phyloP scores from a whole-genome alignment of 164 flowering plant species.

The Vitis rupestris region DNA sequence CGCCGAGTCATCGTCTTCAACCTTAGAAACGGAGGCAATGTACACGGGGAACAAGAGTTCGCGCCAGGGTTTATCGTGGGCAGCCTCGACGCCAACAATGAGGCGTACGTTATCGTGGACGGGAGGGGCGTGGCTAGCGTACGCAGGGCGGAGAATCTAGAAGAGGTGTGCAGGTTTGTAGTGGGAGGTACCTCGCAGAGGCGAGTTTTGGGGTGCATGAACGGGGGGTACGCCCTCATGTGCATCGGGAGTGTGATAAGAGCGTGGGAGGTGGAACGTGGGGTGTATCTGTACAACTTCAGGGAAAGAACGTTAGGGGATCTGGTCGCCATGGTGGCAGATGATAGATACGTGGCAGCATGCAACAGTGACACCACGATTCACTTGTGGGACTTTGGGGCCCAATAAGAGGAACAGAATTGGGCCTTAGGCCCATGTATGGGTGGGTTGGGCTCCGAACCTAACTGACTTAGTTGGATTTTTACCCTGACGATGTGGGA shows the following conservation, averaged over 20 bases:
- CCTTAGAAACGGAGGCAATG: slow-evolving; percentile 30
- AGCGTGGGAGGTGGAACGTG: slow-evolving; percentile 58
- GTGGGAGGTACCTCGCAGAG: slow-evolving; percentile 24
- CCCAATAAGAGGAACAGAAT: slow-evolving; percentile 4
- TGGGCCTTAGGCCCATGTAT: too few relatives aligned
- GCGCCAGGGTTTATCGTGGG: slow-evolving; percentile 41
- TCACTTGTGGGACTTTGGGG: slow-evolving; percentile 86
- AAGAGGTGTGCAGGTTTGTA: slow-evolving; percentile 53
- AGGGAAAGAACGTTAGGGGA: slow-evolving; percentile 46
- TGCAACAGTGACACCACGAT: slow-evolving; percentile 34
- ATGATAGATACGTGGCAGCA: slow-evolving; percentile 67
- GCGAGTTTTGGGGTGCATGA: slow-evolving; percentile 59
- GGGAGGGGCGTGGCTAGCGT: slow-evolving; percentile 48
- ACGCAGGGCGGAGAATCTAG: slow-evolving; percentile 42
- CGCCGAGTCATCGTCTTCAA: slow-evolving; percentile 41
- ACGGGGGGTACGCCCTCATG: slow-evolving; percentile 54
- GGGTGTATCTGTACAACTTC: slow-evolving; percentile 33
- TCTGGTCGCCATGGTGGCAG: slow-evolving; percentile 41
- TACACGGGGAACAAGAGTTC: slow-evolving; percentile 32
- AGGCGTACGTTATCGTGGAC: slow-evolving; percentile 43
- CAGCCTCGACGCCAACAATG: slow-evolving; percentile 41
- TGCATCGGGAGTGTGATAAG: slow-evolving; percentile 49
- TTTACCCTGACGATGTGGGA: too few relatives aligned
- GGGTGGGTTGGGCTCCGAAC: too few relatives aligned
- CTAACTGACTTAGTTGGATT: too few relatives aligned